Evolutionary conservation across 345 rosid genomes (phyloP).

Genomic region (Salix purpurea): DNA sequence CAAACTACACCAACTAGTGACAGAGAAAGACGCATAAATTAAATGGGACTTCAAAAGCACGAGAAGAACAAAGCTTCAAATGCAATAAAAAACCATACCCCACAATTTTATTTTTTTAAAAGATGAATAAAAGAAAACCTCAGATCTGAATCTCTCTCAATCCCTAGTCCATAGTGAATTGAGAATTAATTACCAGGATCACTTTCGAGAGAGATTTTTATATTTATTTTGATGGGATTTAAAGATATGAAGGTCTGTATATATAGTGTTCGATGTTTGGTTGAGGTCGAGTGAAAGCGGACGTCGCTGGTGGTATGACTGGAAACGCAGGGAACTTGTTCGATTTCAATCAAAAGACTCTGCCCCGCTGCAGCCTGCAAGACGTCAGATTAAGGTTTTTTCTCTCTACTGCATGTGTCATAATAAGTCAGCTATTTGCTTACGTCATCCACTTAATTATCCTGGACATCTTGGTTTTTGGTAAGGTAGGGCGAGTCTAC

Average conservation of each 20-base stretch:
- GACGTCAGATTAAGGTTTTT: not conserved
- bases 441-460: not conserved
- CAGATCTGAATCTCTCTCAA: slow-evolving; percentile 39
- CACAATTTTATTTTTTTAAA: not conserved
- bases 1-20: slow-evolving; percentile 33
- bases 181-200: not conserved
- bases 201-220: not conserved
- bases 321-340: not conserved
- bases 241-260: not conserved
- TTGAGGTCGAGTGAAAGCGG: not conserved
- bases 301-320: not conserved
- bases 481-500: not conserved
- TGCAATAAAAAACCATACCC: slow-evolving; percentile 17
- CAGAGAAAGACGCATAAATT: not conserved
- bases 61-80: slow-evolving; percentile 32
- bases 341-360: not conserved
- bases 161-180: not conserved
- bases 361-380: not conserved
- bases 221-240: not conserved
- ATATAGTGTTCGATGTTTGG: not conserved
- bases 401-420: not conserved
- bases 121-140: not conserved
- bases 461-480: not conserved
- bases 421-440: not conserved
- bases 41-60: slow-evolving; percentile 25